A percentile compares a stretch with the other conserved stretches of the same genome.
Conservation (phyloP, 2,329 filamentous ascomycete genomes). For the Aspergillus costaricaensis region DNA sequence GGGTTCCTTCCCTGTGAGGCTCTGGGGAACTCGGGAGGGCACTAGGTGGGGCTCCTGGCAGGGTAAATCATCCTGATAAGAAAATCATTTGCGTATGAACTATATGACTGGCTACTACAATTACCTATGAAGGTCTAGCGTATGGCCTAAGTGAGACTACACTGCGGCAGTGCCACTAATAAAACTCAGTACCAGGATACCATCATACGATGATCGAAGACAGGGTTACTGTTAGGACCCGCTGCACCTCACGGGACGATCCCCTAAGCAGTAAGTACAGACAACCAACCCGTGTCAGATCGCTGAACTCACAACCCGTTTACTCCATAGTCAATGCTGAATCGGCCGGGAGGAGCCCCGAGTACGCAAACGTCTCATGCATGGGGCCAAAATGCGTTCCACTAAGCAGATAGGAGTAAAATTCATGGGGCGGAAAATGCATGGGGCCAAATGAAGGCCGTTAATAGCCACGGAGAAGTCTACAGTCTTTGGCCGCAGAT, state of each 20-base stretch:
- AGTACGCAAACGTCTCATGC: neutral
- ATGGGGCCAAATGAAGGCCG: neutral
- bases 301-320: neutral
- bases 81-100: neutral
- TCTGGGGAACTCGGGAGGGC: neutral
- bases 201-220: neutral
- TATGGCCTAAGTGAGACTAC: neutral
- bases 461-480: too few species aligned
- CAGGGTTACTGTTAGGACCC: neutral
- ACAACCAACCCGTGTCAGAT: neutral
- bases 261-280: neutral
- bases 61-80: neutral
- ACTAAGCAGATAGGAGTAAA: too few species aligned
- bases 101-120: neutral
- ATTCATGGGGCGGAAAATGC: neutral
- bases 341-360: neutral
- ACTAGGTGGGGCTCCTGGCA: neutral
- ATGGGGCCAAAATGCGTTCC: conserved; percentile 1
- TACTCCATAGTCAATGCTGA: neutral
- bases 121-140: neutral
- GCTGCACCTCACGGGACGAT: neutral
- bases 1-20: neutral
- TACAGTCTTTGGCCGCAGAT: too few species aligned
- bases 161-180: conserved; percentile 2
- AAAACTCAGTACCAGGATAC: neutral